A percentile compares a stretch with the other conserved stretches of the same genome.
phyloP scores from a whole-genome alignment of 129 eudicot species.

The Apium graveolens region DNA sequence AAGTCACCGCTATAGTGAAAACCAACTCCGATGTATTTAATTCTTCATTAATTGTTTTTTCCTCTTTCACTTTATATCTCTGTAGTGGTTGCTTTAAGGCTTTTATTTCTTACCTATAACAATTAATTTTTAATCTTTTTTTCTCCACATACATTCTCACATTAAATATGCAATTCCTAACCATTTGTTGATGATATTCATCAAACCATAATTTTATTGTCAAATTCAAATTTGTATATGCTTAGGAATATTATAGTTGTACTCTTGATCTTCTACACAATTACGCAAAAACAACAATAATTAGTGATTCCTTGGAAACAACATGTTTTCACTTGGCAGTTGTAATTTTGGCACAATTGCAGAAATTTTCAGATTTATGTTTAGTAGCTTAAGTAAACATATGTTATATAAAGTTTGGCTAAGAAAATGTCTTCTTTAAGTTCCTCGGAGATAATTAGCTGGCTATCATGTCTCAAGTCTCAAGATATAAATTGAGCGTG shows the following conservation, averaged over 20 bases:
- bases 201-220: not conserved
- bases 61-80: not conserved
- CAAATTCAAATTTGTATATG: not conserved
- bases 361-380: too few relatives aligned
- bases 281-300: too few relatives aligned
- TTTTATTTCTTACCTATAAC: not conserved
- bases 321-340: not conserved
- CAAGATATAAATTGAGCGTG: too few relatives aligned
- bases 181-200: not conserved
- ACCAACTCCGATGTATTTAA: conserved; percentile 2
- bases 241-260: not conserved
- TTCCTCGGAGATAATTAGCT: not conserved
- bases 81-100: conserved; percentile 11
- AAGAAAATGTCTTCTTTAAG: not conserved
- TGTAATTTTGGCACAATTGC: too few relatives aligned
- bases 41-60: not conserved
- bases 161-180: not conserved
- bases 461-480: not conserved
- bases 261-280: not conserved
- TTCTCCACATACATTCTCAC: not conserved
- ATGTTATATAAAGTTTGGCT: too few relatives aligned
- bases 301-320: not conserved
- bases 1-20: not conserved
- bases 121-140: not conserved
- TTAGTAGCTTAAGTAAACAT: too few relatives aligned